These are phyloP conservation scores for Xanthoparmelia taractica DNA, from an alignment of 495 filamentous ascomycete genomes.

Conservation along the genomic window DNA sequence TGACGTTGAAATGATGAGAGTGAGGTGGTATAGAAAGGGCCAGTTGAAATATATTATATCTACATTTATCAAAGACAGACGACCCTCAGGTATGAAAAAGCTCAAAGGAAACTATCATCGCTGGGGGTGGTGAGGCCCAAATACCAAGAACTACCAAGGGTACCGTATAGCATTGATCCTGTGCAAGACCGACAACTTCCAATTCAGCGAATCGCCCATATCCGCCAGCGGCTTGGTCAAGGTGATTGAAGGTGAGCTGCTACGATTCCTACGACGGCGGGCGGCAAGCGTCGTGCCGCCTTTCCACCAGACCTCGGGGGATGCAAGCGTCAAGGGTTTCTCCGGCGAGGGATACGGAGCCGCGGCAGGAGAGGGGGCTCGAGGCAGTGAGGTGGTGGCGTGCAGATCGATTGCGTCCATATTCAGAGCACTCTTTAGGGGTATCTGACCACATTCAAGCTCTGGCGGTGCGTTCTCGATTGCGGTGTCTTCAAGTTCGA, in stretches of 20 bases:
- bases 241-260: neutral
- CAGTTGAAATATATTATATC: too few species aligned
- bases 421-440: neutral
- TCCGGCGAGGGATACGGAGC: too few species aligned
- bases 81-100: too few species aligned
- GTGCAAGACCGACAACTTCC: neutral
- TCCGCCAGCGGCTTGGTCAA: neutral
- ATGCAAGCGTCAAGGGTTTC: neutral
- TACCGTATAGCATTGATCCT: neutral
- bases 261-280: neutral
- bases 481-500: constrained; percentile 19
- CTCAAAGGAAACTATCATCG: neutral
- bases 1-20: too few species aligned
- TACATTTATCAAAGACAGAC: too few species aligned
- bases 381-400: neutral
- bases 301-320: neutral
- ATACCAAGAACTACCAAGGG: neutral
- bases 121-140: too few species aligned
- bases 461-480: neutral
- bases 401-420: neutral
- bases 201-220: neutral
- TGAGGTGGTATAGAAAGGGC: too few species aligned
- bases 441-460: neutral
- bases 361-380: neutral
- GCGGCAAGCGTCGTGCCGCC: neutral